Percentiles rank a stretch among this genome's conserved stretches.
These are phyloP conservation scores for Pseudocercospora fijiensis DNA, from an alignment of 2,329 filamentous ascomycete genomes.

Conservation along the genomic window DNA sequence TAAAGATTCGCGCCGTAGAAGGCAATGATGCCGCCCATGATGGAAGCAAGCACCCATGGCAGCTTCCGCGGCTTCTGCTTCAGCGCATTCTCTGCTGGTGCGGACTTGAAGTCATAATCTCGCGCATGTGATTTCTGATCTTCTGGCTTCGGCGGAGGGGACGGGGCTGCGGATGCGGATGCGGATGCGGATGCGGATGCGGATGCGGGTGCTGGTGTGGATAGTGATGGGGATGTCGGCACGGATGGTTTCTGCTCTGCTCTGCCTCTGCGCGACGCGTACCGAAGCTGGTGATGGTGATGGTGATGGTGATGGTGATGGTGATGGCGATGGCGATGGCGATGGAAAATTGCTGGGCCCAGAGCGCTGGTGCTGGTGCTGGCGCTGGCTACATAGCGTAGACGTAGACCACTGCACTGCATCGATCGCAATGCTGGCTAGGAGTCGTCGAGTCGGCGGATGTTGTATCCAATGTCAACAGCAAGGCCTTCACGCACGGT, in stretches of 20 bases:
- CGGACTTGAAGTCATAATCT: not conserved
- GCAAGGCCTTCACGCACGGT: too few relatives aligned
- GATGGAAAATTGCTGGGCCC: not conserved
- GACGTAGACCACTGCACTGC: constrained; percentile 20
- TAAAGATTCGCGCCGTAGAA: constrained; percentile 44
- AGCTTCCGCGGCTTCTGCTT: not conserved
- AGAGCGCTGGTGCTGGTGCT: too few relatives aligned
- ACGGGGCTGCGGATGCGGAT: not conserved
- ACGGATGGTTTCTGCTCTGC: not conserved
- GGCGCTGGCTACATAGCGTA: constrained; percentile 28
- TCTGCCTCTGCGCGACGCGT: not conserved
- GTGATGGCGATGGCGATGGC: not conserved
- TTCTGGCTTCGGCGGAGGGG: not conserved
- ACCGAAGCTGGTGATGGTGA: not conserved
- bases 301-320: not conserved
- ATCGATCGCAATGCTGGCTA: constrained; percentile 18
- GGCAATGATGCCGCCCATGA: constrained; percentile 38
- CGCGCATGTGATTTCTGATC: not conserved
- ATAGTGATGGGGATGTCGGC: not conserved
- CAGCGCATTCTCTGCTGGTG: not conserved
- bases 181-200: not conserved
- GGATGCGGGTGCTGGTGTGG: not conserved
- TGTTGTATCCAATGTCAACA: not conserved
- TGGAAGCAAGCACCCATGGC: constrained; percentile 2
- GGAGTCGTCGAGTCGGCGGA: not conserved